These are phyloP conservation scores for Fusarium sp. DNA, from an alignment of 2,329 filamentous ascomycete genomes.

Conservation along the genomic window DNA sequence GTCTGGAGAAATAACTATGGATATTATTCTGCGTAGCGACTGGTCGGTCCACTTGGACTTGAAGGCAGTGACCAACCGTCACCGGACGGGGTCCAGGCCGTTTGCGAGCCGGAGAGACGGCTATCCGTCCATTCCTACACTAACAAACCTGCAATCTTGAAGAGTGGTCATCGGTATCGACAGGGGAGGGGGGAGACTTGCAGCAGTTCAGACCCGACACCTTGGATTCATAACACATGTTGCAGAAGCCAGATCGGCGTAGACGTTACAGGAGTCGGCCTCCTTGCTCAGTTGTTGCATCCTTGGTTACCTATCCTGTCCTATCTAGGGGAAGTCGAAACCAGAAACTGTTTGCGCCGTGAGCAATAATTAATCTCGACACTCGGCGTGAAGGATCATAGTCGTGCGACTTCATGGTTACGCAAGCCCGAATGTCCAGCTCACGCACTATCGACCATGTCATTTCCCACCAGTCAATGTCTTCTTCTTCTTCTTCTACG, in stretches of 20 bases:
- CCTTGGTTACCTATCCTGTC: background rate
- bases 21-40: background rate
- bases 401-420: slow-evolving; percentile 3
- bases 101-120: slow-evolving; percentile 7
- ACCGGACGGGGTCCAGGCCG: slow-evolving; percentile 16
- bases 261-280: slow-evolving; percentile 5
- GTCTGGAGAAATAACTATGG: background rate
- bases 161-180: background rate
- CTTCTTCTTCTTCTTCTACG: background rate
- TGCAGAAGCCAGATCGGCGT: slow-evolving; percentile 17
- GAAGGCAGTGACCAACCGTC: slow-evolving; percentile 8
- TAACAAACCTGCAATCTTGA: slow-evolving; percentile 13
- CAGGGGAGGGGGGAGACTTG: slow-evolving; percentile 7
- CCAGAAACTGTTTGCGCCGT: background rate
- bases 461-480: background rate
- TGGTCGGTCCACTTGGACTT: slow-evolving; percentile 14
- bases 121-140: slow-evolving; percentile 1
- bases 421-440: slow-evolving; percentile 20
- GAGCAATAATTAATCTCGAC: background rate
- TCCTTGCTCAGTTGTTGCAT: background rate
- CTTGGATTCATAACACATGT: slow-evolving; percentile 21
- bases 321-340: background rate
- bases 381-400: slow-evolving; percentile 2
- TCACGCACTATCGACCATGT: background rate
- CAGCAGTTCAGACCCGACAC: slow-evolving; percentile 28